Evolutionary conservation across 345 rosid genomes (phyloP).

Genomic region (Eucalyptus erythrocorys): DNA sequence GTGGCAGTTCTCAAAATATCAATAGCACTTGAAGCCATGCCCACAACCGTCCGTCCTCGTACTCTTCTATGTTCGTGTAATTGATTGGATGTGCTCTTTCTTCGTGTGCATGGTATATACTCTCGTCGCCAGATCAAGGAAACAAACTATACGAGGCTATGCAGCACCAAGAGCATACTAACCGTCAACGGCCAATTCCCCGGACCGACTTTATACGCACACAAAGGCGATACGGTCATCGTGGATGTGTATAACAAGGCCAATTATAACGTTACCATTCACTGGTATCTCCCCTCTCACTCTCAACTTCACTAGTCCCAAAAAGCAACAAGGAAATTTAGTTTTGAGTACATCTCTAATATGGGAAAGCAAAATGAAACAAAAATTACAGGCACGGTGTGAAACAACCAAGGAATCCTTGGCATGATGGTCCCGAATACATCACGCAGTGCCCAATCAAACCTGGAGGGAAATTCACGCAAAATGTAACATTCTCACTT

Average conservation of each 20-base stretch:
- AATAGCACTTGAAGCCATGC: too few species aligned
- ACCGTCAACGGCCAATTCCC: constrained; percentile 20
- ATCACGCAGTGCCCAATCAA: constrained; percentile 23
- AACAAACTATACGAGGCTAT: constrained; percentile 4
- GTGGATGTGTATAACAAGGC: constrained; percentile 7
- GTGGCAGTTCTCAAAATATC: neutral
- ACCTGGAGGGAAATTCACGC: constrained; percentile 3
- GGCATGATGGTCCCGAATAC: constrained; percentile 32
- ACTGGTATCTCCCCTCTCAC: constrained; percentile 1
- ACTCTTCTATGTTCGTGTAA: neutral
- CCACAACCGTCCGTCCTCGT: neutral
- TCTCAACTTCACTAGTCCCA: neutral
- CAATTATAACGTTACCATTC: constrained; percentile 10
- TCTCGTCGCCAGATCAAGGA: constrained; percentile 1
- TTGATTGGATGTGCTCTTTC: neutral
- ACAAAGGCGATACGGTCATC: constrained; percentile 5
- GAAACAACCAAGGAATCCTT: constrained; percentile 21
- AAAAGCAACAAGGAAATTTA: neutral
- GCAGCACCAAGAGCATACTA: constrained; percentile 15
- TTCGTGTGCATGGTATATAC: neutral
- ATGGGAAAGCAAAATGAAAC: neutral
- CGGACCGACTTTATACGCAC: constrained; percentile 8
- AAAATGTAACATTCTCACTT: constrained; percentile 4
- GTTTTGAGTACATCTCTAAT: neutral
- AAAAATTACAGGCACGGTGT: constrained; percentile 20